phyloP scores from a whole-genome alignment of 2,329 filamentous ascomycete species.

The Fusarium tanahbumbuense region DNA sequence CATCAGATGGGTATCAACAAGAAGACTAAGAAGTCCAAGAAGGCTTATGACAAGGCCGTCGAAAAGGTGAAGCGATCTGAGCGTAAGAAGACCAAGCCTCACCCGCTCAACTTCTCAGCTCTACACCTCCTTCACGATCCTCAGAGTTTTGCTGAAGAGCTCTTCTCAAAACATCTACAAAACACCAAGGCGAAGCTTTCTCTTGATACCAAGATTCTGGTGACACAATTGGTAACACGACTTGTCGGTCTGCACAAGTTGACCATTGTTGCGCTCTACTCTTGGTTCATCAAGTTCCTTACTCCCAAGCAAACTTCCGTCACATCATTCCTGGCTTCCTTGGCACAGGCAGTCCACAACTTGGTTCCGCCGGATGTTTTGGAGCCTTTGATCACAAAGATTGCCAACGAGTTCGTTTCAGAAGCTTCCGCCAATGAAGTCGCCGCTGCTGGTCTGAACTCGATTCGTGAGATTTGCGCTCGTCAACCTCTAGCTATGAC shows the following conservation, averaged over 20 bases:
- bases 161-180: slow-evolving; percentile 93
- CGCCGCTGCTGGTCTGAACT: slow-evolving; percentile 89
- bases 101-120: slow-evolving; percentile 94
- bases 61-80: slow-evolving; percentile 85
- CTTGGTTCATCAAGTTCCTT: slow-evolving; percentile 93
- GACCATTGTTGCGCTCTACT: slow-evolving; percentile 90
- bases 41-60: slow-evolving; percentile 81
- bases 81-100: slow-evolving; percentile 87
- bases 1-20: slow-evolving; percentile 95
- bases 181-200: slow-evolving; percentile 86
- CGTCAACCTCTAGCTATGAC: slow-evolving; percentile 96
- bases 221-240: slow-evolving; percentile 89
- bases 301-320: slow-evolving; percentile 90
- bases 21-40: slow-evolving; percentile 89
- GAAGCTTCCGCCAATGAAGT: slow-evolving; percentile 93
- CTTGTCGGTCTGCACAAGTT: slow-evolving; percentile 94
- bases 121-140: slow-evolving; percentile 94
- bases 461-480: slow-evolving; percentile 92
- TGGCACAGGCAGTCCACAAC: slow-evolving; percentile 91
- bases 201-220: slow-evolving; percentile 88
- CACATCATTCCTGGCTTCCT: slow-evolving; percentile 90
- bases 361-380: slow-evolving; percentile 92
- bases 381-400: slow-evolving; percentile 91
- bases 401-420: slow-evolving; percentile 97
- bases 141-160: slow-evolving; percentile 88